Conservation (phyloP, 2,329 filamentous ascomycete genomes). For the Clonostachys byssicola region DNA sequence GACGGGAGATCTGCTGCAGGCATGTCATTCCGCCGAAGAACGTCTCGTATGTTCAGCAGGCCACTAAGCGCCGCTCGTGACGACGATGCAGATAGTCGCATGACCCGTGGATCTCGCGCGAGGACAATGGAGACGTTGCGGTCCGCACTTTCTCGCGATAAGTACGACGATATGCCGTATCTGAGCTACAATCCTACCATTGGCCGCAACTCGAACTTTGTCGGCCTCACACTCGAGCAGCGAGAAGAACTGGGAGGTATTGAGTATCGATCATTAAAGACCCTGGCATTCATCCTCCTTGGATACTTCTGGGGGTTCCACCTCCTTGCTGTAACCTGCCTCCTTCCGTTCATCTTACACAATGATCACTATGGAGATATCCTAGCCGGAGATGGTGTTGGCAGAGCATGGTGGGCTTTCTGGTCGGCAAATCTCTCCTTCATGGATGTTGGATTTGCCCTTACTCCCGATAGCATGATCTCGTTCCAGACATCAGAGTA, state of each 20-base stretch:
- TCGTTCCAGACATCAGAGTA: constrained; percentile 78
- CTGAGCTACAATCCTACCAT: constrained; percentile 92
- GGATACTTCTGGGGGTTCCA: constrained; percentile 83
- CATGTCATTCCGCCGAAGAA: constrained; percentile 24
- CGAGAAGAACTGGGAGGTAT: constrained; percentile 94
- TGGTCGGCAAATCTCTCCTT: constrained; percentile 87
- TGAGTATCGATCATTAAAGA: constrained; percentile 89
- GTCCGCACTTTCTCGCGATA: constrained; percentile 49
- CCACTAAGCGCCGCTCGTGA: background rate
- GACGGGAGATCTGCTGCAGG: constrained; percentile 34
- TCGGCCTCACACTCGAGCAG: constrained; percentile 84
- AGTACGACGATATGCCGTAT: constrained; percentile 66
- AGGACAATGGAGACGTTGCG: constrained; percentile 57
- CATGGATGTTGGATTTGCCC: constrained; percentile 89
- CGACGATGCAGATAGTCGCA: background rate
- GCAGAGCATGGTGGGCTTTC: constrained; percentile 83
- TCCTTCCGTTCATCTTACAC: constrained; percentile 77
- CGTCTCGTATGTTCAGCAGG: background rate
- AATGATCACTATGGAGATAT: constrained; percentile 58
- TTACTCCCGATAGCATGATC: constrained; percentile 91
- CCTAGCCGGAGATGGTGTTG: constrained; percentile 58
- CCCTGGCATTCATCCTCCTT: constrained; percentile 72
- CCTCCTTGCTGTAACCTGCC: constrained; percentile 65
- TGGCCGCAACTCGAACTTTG: constrained; percentile 88
- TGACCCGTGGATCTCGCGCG: constrained; percentile 20